Conservation (phyloP, 306 rosid species). For the Erythrophleum fordii region DNA sequence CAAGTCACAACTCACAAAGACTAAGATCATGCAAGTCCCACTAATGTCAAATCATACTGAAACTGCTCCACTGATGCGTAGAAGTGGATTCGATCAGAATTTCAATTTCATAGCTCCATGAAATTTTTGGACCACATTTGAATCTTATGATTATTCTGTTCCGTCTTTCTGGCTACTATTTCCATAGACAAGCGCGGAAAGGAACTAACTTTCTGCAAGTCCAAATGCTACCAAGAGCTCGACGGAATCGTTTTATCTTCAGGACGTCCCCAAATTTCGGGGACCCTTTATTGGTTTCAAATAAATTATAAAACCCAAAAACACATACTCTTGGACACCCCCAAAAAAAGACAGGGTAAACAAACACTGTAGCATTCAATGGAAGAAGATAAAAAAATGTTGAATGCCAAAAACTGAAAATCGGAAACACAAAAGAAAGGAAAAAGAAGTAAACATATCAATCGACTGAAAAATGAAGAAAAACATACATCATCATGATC, state of each 20-base stretch:
- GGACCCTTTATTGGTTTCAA: slow-evolving; percentile 14
- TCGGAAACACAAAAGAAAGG: background rate
- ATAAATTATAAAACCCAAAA: background rate
- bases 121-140: slow-evolving; percentile 47
- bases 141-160: background rate
- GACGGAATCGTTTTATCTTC: slow-evolving; percentile 8
- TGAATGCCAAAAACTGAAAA: background rate
- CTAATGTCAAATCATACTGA: slow-evolving; percentile 46
- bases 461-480: slow-evolving; percentile 37
- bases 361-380: background rate
- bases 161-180: slow-evolving; percentile 34
- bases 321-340: background rate
- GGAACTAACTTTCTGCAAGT: slow-evolving; percentile 30
- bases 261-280: background rate
- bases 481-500: slow-evolving; percentile 41
- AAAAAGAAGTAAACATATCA: slow-evolving; percentile 17
- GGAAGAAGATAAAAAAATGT: background rate
- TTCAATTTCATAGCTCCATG: slow-evolving; percentile 34
- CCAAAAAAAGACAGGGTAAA: background rate
- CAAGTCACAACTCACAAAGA: slow-evolving; percentile 32
- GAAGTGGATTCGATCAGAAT: slow-evolving; percentile 30
- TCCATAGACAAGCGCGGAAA: slow-evolving; percentile 20
- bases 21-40: slow-evolving; percentile 38
- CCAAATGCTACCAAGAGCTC: slow-evolving; percentile 4
- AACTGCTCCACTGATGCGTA: slow-evolving; percentile 43